These are phyloP conservation scores for Trifolium dubium DNA, from an alignment of 306 rosid species.

Conservation along the genomic window DNA sequence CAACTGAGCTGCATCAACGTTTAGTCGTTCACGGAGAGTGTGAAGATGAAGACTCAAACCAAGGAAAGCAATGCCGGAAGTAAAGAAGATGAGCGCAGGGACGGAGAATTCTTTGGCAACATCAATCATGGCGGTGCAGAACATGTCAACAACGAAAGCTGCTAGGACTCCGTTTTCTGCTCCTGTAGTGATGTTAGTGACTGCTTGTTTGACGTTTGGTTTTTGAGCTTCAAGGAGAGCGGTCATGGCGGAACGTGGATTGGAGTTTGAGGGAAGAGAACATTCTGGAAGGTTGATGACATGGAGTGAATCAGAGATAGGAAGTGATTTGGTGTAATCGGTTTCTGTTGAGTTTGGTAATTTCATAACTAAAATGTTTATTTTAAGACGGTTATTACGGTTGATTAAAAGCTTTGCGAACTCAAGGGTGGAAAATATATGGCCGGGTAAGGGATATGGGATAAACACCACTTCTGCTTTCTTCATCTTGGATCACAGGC, in stretches of 20 bases:
- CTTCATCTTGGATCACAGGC: background rate
- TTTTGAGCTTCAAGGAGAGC: background rate
- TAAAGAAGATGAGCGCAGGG: background rate
- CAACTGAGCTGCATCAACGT: background rate
- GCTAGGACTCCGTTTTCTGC: background rate
- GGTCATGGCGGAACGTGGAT: background rate
- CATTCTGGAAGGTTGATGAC: background rate
- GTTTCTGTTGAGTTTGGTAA: background rate
- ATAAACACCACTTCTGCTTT: background rate
- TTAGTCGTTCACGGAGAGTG: background rate
- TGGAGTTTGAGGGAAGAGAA: background rate
- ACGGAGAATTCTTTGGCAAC: background rate
- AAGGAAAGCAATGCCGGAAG: background rate
- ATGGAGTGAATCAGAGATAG: background rate
- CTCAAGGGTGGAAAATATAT: background rate
- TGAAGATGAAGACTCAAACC: background rate
- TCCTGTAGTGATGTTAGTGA: background rate
- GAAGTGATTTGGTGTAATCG: background rate
- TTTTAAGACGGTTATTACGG: background rate
- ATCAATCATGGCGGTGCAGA: background rate
- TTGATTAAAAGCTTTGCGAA: background rate
- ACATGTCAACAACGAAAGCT: background rate
- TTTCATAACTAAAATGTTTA: background rate
- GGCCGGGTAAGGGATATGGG: background rate
- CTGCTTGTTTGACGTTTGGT: background rate